A percentile compares a stretch with the other conserved stretches of the same genome.
These are phyloP conservation scores for Vigna trinervia DNA, from an alignment of 306 rosid genomes.

Conservation along the genomic window DNA sequence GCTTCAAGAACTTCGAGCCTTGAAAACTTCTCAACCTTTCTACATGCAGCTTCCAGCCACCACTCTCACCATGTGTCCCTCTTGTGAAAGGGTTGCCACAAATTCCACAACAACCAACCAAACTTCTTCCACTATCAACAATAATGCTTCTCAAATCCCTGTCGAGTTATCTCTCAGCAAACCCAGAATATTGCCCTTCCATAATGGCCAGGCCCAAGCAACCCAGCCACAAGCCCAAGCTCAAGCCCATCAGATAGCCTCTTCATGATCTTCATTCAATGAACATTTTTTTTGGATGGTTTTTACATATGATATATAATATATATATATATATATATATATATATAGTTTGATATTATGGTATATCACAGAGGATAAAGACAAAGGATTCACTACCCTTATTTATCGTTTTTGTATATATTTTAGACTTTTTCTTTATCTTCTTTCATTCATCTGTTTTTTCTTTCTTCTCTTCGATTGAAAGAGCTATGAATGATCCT, in stretches of 20 bases:
- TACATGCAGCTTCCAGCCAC: conserved; percentile 99
- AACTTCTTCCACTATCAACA: conserved; percentile 14
- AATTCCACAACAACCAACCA: conserved; percentile 35
- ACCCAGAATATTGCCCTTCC: conserved; percentile 47
- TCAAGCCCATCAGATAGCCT: conserved; percentile 55
- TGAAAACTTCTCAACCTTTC: conserved; percentile 88
- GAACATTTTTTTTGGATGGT: not conserved
- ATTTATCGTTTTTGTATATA: conserved; percentile 2
- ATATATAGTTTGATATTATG: not conserved
- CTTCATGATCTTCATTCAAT: conserved; percentile 33
- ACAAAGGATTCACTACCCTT: not conserved
- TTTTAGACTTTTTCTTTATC: not conserved
- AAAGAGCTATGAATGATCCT: conserved; percentile 23
- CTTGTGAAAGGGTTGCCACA: conserved; percentile 86
- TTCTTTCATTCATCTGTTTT: conserved; percentile 13
- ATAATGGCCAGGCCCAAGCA: conserved; percentile 48
- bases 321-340: not conserved
- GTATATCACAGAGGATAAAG: conserved; percentile 18
- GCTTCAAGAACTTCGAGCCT: conserved; percentile 86
- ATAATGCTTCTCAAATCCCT: conserved; percentile 21
- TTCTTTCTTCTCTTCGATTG: conserved; percentile 8
- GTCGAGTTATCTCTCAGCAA: conserved; percentile 46
- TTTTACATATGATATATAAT: not conserved
- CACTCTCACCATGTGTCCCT: conserved; percentile 98
- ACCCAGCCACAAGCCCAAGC: conserved; percentile 50